These are phyloP conservation scores for Nakazawaea sp. DNA, from an alignment of 805 yeast species.

Conservation along the genomic window DNA sequence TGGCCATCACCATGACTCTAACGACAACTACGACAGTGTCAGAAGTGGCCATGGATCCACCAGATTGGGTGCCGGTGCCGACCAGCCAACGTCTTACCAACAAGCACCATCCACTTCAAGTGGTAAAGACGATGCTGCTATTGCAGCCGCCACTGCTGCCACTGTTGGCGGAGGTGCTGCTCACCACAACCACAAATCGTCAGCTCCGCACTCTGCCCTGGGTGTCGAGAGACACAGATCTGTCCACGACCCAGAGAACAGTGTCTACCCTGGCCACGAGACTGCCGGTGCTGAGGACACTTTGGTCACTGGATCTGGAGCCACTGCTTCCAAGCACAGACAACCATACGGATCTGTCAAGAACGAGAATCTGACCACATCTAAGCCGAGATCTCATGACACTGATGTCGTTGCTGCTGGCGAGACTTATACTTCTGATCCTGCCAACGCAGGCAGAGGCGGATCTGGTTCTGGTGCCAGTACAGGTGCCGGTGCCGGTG, in stretches of 20 bases:
- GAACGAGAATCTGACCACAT: not conserved
- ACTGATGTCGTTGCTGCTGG: not conserved
- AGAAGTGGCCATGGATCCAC: slow-evolving; percentile 7
- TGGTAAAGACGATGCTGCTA: not conserved
- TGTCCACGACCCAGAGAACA: slow-evolving; percentile 4
- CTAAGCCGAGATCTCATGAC: not conserved
- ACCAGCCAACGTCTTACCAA: not conserved
- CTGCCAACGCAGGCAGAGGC: too few relatives aligned
- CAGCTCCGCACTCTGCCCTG: slow-evolving; percentile 7
- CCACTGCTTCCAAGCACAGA: slow-evolving; percentile 1
- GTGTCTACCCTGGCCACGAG: slow-evolving; percentile 8
- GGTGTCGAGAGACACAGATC: slow-evolving; percentile 1
- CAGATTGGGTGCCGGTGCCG: not conserved
- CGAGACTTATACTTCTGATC: not conserved
- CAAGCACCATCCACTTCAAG: not conserved
- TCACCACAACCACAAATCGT: not conserved
- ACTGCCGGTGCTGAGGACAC: slow-evolving; percentile 1
- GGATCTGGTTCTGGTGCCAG: not conserved
- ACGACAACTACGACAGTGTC: slow-evolving; percentile 2
- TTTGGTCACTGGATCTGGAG: slow-evolving; percentile 8
- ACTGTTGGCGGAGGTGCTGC: not conserved
- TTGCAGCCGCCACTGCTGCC: not conserved
- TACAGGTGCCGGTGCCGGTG: not conserved
- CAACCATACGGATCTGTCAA: slow-evolving; percentile 6
- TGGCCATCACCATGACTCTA: not conserved